Evolutionary conservation across 2,329 filamentous ascomycete genomes (phyloP).

Genomic region (Arthrobotrys pseudoclavata): DNA sequence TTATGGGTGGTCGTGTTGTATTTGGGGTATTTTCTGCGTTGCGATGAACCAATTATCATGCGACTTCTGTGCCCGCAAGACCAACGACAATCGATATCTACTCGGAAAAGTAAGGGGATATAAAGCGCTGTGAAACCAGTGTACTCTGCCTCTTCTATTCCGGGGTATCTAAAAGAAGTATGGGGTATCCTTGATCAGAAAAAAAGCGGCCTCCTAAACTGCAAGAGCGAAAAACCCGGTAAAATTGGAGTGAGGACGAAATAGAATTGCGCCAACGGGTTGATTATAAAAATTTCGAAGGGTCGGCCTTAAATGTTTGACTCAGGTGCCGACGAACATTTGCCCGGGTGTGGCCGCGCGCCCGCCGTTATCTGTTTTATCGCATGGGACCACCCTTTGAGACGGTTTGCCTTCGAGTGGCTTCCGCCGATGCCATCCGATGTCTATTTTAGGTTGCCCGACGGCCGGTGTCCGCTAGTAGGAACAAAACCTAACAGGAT

Average conservation of each 20-base stretch:
- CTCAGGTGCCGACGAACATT: conserved; percentile 23
- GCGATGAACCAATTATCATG: conserved; percentile 37
- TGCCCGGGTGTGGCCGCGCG: conserved; percentile 27
- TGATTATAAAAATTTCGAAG: conserved; percentile 41
- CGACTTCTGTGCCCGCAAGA: conserved; percentile 18
- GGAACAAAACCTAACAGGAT: background rate
- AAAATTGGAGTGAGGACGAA: background rate
- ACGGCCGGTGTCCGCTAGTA: conserved; percentile 14
- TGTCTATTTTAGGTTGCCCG: conserved; percentile 34
- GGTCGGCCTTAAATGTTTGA: conserved; percentile 30
- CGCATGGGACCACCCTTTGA: conserved; percentile 22
- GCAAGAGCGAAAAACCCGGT: background rate
- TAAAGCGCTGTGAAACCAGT: conserved; percentile 15
- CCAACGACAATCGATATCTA: conserved; percentile 5
- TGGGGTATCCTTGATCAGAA: conserved; percentile 16
- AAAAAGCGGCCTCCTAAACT: conserved; percentile 12
- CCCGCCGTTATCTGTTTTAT: conserved; percentile 50
- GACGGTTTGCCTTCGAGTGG: conserved; percentile 35
- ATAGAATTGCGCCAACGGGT: conserved; percentile 29
- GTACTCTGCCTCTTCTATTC: conserved; percentile 3
- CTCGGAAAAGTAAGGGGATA: conserved; percentile 1
- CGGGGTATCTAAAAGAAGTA: conserved; percentile 15
- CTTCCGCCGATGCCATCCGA: conserved; percentile 55
- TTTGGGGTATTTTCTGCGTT: conserved; percentile 55
- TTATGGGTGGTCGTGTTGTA: conserved; percentile 27